Evolutionary conservation across 495 filamentous ascomycete species (phyloP), one percentile per base, ranked within the genome.

Genomic region (Tirmania nivea): DNA sequence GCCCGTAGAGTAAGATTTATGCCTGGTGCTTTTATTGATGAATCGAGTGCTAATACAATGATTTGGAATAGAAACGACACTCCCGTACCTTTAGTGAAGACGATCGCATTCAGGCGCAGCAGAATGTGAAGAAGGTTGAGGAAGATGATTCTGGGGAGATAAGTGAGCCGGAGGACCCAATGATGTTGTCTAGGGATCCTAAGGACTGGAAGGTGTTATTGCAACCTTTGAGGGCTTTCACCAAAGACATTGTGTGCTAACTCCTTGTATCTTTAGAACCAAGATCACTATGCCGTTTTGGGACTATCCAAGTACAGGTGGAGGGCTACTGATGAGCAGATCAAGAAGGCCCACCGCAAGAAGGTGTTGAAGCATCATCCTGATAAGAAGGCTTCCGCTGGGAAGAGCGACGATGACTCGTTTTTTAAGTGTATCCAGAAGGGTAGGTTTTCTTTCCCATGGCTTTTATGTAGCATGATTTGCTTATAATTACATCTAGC

Each of bases 401-500:
- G 90, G 56, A 75, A 72, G 56, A 79, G 79, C 58, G 87, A 97
- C 69, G 87, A 94, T 70, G 90, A 97, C 70, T 83, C 80, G 62
- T 97, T 97, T 76, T 97, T 97, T 81, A 97, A 97, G 76, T 97
- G 90, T 69, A 97, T 97, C 67, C 90, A 97, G 73, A 94, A 94
- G 68, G 90, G 59, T 54, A 52, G 25, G 42, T 20, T 16, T n/a
- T 20, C 31, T 16, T 34, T 35, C 19, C 9, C 3, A 7, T 20
- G 10, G 36, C 34, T 16, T 19, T 14, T 50, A 17, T 47, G 25
- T 42, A n/a, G 19, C 4, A 16, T 7, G 35, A 12, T 2, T 34
- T 20, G 47, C 58, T 60, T 51, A 58, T 31, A 48, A 35, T 19
- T 20, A 20, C 48, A 14, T 9, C 16, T 47, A 62, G 59, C 90